Conservation (phyloP, 805 yeast species). For the Starmerella roubikii region DNA sequence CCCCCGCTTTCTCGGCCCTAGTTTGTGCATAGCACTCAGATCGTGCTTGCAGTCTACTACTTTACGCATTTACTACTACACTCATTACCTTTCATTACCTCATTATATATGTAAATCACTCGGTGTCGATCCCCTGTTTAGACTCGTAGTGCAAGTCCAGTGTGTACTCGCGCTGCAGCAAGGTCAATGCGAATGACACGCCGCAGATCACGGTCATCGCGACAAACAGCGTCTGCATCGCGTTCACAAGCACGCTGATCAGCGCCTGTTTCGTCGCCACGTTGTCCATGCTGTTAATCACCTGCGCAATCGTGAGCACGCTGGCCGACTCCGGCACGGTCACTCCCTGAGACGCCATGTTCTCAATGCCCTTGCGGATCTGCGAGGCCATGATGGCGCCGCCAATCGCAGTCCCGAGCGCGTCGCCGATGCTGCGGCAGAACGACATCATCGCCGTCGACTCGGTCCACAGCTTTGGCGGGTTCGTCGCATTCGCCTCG, state of each 20-base stretch:
- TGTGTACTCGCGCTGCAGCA: slow-evolving; percentile 20
- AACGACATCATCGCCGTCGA: slow-evolving; percentile 25
- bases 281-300: slow-evolving; percentile 12
- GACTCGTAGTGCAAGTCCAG: slow-evolving; percentile 18
- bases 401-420: slow-evolving; percentile 25
- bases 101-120: too few relatives aligned
- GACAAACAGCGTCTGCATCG: slow-evolving; percentile 16
- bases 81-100: too few relatives aligned
- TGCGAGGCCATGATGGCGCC: slow-evolving; percentile 24
- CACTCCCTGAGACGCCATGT: slow-evolving; percentile 6
- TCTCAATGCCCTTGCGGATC: slow-evolving; percentile 10
- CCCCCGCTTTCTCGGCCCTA: too few relatives aligned
- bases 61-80: too few relatives aligned
- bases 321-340: slow-evolving; percentile 15
- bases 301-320: slow-evolving; percentile 14
- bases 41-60: too few relatives aligned
- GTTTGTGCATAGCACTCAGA: too few relatives aligned
- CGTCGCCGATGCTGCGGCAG: slow-evolving; percentile 23
- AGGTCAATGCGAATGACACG: slow-evolving; percentile 13
- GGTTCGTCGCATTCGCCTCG: slow-evolving; percentile 23
- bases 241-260: slow-evolving; percentile 14
- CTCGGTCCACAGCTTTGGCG: slow-evolving; percentile 21
- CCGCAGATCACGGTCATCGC: slow-evolving; percentile 18
- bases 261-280: slow-evolving; percentile 6
- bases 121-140: slow-evolving; percentile 17